These are phyloP conservation scores for Aspergillus saccharolyticus DNA, from an alignment of 495 filamentous ascomycete genomes.

Conservation along the genomic window DNA sequence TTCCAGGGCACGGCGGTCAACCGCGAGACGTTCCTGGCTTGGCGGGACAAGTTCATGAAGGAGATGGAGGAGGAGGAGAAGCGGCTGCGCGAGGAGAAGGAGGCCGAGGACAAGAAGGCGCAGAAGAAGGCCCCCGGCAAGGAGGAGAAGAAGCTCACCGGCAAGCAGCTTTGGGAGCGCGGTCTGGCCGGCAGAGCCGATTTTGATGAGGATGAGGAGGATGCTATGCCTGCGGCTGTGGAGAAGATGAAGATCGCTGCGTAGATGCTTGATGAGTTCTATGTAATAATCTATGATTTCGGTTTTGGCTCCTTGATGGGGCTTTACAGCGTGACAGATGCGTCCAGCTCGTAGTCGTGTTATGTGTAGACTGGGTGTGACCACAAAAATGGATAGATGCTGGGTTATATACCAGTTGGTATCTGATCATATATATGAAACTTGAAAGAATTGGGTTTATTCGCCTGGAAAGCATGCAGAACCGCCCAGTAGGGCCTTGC, in stretches of 20 bases:
- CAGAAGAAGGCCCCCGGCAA: conserved; percentile 50
- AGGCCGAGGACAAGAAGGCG: conserved; percentile 69
- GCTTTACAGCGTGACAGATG: background rate
- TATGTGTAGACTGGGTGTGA: no score
- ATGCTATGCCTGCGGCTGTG: conserved; percentile 50
- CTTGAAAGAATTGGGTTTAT: no score
- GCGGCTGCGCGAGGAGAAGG: conserved; percentile 61
- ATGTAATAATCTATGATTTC: conserved; percentile 2
- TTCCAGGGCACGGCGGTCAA: conserved; percentile 91
- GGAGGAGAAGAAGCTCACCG: conserved; percentile 66
- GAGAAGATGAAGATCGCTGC: conserved; percentile 64
- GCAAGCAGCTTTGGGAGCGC: conserved; percentile 78
- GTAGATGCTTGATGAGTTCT: conserved; percentile 21
- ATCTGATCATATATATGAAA: no score
- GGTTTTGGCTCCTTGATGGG: background rate
- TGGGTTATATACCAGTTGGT: no score
- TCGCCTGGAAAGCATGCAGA: no score
- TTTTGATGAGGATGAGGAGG: conserved; percentile 63
- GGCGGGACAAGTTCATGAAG: conserved; percentile 71
- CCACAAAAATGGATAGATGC: no score
- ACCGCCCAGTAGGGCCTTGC: no score
- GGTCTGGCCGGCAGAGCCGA: conserved; percentile 70
- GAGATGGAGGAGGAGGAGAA: conserved; percentile 70
- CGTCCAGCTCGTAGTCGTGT: no score
- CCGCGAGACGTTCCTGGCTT: conserved; percentile 73